Base-by-base conservation (phyloP, 2,329 filamentous ascomycete species). In the Colletotrichum spaethianum region DNA sequence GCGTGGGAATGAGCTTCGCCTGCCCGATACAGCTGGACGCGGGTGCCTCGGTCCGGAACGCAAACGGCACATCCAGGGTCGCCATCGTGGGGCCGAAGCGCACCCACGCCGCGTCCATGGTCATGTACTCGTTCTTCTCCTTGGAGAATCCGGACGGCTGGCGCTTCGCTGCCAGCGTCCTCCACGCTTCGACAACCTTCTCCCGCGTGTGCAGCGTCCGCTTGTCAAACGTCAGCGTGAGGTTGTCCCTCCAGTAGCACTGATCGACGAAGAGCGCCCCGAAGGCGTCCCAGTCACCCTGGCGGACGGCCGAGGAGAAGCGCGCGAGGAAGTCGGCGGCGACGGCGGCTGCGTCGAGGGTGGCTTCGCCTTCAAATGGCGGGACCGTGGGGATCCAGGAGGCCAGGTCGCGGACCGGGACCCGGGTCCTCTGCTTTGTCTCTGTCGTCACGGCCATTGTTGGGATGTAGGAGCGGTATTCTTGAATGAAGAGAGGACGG, bases 181-280 rank as follows among this genome's bases (percentile, higher is more conserved):
- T 23, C 65, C 65, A 72, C 16, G 70, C 70, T 16, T 1, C 28
- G 23, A 50, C 52, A 36, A 70, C 62, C n/a, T 20, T 26, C 4
- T 42, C 40, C 18, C 65, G 31, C 18, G 40, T 60, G 33, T 46
- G n/a, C 46, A 72, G 40, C n/a, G 70, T 72, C 28, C 70, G 70
- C 64, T 70, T 72, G 65, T 72, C 70, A 26, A 72, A 72, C 16
- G 70, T 72, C 16, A 72, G 64, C 12, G 65, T 72, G n/a, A 72
- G 44, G 44, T 7, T 36, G 57, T 72, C 70, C 12, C n/a, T 48
- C 70, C 70, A 72, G 48, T 46, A 72, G 44, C 57, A 63, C 4
- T 64, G n/a, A 4, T 72, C 20, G 46, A 53, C 23, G 31, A 70
- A 61, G 28, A 72, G 66, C 23, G 23, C 26, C 11, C 28, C 65